Percentiles rank a stretch among this genome's conserved stretches.
Evolutionary conservation across 2,329 filamentous ascomycete genomes (phyloP).

Genomic region (Cytospora piceae): DNA sequence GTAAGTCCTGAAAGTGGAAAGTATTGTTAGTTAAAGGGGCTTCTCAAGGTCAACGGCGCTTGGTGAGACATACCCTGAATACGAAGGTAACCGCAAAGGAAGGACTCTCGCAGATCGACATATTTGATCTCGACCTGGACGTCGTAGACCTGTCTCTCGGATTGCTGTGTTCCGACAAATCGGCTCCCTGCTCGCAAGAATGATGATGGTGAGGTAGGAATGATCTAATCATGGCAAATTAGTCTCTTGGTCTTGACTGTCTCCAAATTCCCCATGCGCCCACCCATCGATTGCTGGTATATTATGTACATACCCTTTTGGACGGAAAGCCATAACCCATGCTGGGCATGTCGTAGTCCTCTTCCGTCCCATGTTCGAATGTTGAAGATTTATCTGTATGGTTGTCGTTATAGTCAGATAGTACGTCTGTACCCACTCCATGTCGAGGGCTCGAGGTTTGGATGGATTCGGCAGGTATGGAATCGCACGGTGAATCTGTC

Average conservation of each 20-base stretch:
- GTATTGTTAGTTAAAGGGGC: neutral
- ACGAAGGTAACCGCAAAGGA: slow-evolving; percentile 89
- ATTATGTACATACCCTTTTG: slow-evolving; percentile 51
- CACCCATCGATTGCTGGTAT: neutral
- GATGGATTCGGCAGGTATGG: slow-evolving; percentile 9
- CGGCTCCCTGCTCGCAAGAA: slow-evolving; percentile 85
- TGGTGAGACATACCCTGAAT: slow-evolving; percentile 74
- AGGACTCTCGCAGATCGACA: slow-evolving; percentile 92
- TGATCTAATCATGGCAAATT: slow-evolving; percentile 54
- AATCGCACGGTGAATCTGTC: slow-evolving; percentile 19
- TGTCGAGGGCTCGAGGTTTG: slow-evolving; percentile 21
- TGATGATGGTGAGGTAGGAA: slow-evolving; percentile 81
- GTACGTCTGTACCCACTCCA: slow-evolving; percentile 22
- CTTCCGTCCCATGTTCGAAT: slow-evolving; percentile 36
- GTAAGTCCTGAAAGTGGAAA: slow-evolving; percentile 72
- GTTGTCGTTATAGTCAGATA: neutral
- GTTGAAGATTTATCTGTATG: slow-evolving; percentile 17
- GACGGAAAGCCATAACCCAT: slow-evolving; percentile 60
- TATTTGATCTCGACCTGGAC: slow-evolving; percentile 97
- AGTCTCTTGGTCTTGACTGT: neutral
- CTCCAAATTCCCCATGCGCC: neutral
- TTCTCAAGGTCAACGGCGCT: neutral
- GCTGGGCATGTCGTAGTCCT: slow-evolving; percentile 45
- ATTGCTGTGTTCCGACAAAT: slow-evolving; percentile 90
- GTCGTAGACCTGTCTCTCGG: slow-evolving; percentile 89